Evolutionary conservation across 2,329 filamentous ascomycete species (phyloP).

Genomic region (Trichoderma simmonsii): DNA sequence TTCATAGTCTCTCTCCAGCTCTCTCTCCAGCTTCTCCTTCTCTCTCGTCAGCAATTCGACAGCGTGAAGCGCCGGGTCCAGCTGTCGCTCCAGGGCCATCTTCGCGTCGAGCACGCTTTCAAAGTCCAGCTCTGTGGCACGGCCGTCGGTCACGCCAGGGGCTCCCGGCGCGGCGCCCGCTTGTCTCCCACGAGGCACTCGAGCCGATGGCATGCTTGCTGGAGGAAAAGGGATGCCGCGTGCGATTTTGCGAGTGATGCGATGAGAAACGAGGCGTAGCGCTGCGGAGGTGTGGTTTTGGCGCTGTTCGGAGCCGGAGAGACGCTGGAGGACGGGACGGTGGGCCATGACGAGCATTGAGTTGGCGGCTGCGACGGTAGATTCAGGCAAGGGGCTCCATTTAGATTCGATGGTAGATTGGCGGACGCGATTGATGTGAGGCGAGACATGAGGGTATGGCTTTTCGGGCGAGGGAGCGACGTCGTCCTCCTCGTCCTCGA

Average conservation of each 20-base stretch:
- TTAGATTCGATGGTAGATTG: slow-evolving; percentile 64
- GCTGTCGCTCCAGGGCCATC: slow-evolving; percentile 51
- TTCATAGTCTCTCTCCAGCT: slow-evolving; percentile 55
- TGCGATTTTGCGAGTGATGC: slow-evolving; percentile 55
- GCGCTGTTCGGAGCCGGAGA: slow-evolving; percentile 47
- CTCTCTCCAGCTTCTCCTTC: slow-evolving; percentile 52
- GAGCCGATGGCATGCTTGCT: slow-evolving; percentile 32
- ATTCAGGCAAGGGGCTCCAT: slow-evolving; percentile 57
- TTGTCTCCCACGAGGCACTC: slow-evolving; percentile 20
- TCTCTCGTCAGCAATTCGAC: slow-evolving; percentile 59
- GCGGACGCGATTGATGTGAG: slow-evolving; percentile 54
- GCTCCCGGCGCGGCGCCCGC: slow-evolving; percentile 10
- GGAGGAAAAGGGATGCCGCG: slow-evolving; percentile 66
- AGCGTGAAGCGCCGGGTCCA: slow-evolving; percentile 61
- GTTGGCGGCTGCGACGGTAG: slow-evolving; percentile 54
- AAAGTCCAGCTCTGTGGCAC: slow-evolving; percentile 61
- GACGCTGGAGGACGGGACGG: slow-evolving; percentile 58
- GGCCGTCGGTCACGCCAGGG: slow-evolving; percentile 38
- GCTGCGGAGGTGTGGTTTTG: slow-evolving; percentile 54
- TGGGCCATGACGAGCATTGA: slow-evolving; percentile 57
- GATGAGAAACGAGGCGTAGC: slow-evolving; percentile 53
- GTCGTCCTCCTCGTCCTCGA: slow-evolving; percentile 23
- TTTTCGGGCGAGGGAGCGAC: slow-evolving; percentile 31
- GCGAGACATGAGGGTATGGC: slow-evolving; percentile 50
- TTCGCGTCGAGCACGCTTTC: slow-evolving; percentile 63